Percentiles rank a stretch among this genome's conserved stretches.
Conservation (phyloP, 441 rosid genomes). For the Isatis lusitanica region DNA sequence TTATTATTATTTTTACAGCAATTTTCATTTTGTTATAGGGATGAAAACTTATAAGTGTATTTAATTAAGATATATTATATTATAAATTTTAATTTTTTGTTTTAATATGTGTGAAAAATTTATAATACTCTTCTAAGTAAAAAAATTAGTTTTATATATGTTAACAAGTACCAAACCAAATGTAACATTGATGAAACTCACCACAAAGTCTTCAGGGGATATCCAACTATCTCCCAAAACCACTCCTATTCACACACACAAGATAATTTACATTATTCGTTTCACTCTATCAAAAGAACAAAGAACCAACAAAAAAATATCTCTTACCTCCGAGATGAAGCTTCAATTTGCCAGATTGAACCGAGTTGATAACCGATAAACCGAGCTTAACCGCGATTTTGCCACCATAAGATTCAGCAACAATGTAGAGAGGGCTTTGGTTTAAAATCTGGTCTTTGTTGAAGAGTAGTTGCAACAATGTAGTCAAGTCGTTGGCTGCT, state of each 20-base stretch:
- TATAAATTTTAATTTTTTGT: too few species aligned
- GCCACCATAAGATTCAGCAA: conserved; percentile 94
- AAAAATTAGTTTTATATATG: neutral
- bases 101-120: neutral
- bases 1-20: too few species aligned
- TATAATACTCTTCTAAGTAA: neutral
- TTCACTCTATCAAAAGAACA: conserved; percentile 1
- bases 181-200: conserved; percentile 27
- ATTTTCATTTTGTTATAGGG: neutral
- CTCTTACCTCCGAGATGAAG: conserved; percentile 70
- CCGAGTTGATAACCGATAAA: conserved; percentile 55
- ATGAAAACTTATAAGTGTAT: neutral
- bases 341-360: conserved; percentile 58
- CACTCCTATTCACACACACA: conserved; percentile 50
- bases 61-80: too few species aligned
- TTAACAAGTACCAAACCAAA: neutral
- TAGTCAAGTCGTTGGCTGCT: conserved; percentile 72
- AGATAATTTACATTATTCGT: neutral
- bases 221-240: conserved; percentile 85
- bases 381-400: conserved; percentile 79
- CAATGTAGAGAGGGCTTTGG: conserved; percentile 64
- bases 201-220: conserved; percentile 94
- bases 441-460: conserved; percentile 46
- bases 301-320: neutral
- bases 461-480: conserved; percentile 53